Evolutionary conservation across 2,329 filamentous ascomycete genomes (phyloP).

Genomic region (Chaetomium strumarium): DNA sequence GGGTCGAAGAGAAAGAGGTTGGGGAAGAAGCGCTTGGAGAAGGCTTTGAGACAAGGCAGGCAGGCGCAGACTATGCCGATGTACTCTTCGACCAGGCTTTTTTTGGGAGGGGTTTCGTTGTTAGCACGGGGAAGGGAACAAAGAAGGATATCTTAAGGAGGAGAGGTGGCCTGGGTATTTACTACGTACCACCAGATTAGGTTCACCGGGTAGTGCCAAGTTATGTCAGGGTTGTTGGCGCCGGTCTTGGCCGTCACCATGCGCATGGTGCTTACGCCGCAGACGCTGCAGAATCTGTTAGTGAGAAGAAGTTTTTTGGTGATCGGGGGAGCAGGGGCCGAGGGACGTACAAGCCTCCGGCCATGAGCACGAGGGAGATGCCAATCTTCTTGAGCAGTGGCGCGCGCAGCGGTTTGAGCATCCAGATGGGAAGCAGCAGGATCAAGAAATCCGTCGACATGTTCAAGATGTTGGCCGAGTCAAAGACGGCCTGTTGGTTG

Average conservation of each 20-base stretch:
- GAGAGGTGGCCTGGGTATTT: too few species aligned
- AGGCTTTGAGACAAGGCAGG: conserved; percentile 14
- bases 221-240: conserved; percentile 5
- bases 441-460: conserved; percentile 38
- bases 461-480: conserved; percentile 37
- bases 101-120: too few species aligned
- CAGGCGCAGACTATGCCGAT: conserved; percentile 14
- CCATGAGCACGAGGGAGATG: conserved; percentile 16
- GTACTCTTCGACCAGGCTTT: conserved; percentile 14
- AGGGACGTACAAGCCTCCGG: conserved; percentile 20
- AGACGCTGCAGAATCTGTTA: conserved; percentile 5
- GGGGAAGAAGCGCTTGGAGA: conserved; percentile 11
- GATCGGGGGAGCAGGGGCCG: too few species aligned
- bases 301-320: too few species aligned
- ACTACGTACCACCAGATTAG: conserved; percentile 16
- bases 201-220: conserved; percentile 12
- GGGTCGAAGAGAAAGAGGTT: conserved; percentile 7
- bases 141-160: neutral
- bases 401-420: conserved; percentile 12
- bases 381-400: conserved; percentile 13
- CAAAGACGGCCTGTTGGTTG: conserved; percentile 36
- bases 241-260: conserved; percentile 4
- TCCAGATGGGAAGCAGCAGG: conserved; percentile 34
- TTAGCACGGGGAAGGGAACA: neutral
- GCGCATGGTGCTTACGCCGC: conserved; percentile 13